Percentiles rank a stretch among this genome's conserved stretches.
Conservation (phyloP, 495 filamentous ascomycete genomes). For the Penicillium bovifimosum region DNA sequence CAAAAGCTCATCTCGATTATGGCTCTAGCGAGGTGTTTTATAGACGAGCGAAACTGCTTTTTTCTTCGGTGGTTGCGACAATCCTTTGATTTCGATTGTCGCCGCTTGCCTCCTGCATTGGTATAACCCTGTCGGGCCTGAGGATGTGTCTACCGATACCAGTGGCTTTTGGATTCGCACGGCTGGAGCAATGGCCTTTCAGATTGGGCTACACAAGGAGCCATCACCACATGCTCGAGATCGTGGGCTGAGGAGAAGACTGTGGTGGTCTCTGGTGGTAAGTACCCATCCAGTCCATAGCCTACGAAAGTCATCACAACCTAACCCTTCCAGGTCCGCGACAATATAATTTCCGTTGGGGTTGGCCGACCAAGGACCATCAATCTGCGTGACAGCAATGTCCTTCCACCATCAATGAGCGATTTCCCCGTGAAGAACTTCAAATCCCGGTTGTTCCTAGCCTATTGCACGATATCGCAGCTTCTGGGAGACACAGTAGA, state of each 20-base stretch:
- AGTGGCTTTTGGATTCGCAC: constrained; percentile 30
- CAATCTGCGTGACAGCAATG: constrained; percentile 27
- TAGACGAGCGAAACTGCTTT: constrained; percentile 26
- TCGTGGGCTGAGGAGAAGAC: constrained; percentile 21
- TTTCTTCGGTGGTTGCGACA: constrained; percentile 26
- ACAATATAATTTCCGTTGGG: constrained; percentile 29
- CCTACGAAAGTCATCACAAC: not conserved
- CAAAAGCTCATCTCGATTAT: constrained; percentile 26
- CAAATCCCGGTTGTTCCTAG: constrained; percentile 20
- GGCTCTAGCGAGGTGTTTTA: constrained; percentile 29
- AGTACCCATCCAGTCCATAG: not conserved
- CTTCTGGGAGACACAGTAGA: constrained; percentile 27
- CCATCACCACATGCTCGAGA: constrained; percentile 18
- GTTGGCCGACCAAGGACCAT: constrained; percentile 27
- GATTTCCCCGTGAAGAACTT: constrained; percentile 26
- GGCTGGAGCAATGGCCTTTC: constrained; percentile 29
- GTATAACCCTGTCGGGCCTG: constrained; percentile 28
- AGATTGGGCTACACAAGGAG: constrained; percentile 29
- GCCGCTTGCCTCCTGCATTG: constrained; percentile 27
- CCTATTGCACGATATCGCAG: constrained; percentile 25
- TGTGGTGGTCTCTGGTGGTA: constrained; percentile 31
- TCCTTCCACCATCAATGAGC: constrained; percentile 26
- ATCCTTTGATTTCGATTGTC: constrained; percentile 26
- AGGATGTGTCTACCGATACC: constrained; percentile 28
- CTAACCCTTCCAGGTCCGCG: constrained; percentile 17